phyloP scores from a whole-genome alignment of 495 filamentous ascomycete genomes.

The Aspergillus affinis region DNA sequence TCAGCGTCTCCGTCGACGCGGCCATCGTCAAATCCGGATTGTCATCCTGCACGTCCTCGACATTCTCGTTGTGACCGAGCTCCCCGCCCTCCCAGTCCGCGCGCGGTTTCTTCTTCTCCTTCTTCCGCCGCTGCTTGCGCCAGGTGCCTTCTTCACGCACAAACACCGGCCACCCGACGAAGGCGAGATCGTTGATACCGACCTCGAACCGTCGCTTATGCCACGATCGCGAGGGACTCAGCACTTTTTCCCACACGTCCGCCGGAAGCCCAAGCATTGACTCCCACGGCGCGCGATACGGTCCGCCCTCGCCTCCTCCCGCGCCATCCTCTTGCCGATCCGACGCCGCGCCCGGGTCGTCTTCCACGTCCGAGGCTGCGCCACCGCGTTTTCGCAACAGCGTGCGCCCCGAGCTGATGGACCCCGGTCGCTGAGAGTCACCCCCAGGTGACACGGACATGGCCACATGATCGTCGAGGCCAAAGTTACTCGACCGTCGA shows the following conservation, averaged over 20 bases:
- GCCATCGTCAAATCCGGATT: conserved; percentile 18
- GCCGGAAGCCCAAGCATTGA: conserved; percentile 72
- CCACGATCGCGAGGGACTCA: conserved; percentile 76
- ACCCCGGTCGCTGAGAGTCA: conserved; percentile 40
- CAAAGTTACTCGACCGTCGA: conserved; percentile 41
- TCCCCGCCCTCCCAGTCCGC: conserved; percentile 42
- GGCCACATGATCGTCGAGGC: conserved; percentile 34
- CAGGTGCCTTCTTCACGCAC: conserved; percentile 82
- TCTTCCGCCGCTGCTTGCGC: conserved; percentile 71
- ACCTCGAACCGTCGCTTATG: conserved; percentile 88
- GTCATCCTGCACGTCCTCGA: conserved; percentile 36
- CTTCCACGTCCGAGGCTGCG: conserved; percentile 41
- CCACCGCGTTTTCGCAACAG: conserved; percentile 36
- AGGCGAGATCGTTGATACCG: conserved; percentile 77
- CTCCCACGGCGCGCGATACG: conserved; percentile 67
- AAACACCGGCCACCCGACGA: conserved; percentile 85
- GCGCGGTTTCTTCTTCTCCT: conserved; percentile 46
- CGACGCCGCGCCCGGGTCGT: conserved; percentile 38
- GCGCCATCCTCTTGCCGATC: conserved; percentile 56
- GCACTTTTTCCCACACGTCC: conserved; percentile 76
- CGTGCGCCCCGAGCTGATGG: conserved; percentile 42
- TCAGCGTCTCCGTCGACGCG: conserved; percentile 38
- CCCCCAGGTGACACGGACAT: conserved; percentile 32
- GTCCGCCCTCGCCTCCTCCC: conserved; percentile 22
- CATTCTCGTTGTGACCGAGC: conserved; percentile 41